Evolutionary conservation across 371 early-diverging fungal species (phyloP).

Genomic region (Vittaforma corneae): DNA sequence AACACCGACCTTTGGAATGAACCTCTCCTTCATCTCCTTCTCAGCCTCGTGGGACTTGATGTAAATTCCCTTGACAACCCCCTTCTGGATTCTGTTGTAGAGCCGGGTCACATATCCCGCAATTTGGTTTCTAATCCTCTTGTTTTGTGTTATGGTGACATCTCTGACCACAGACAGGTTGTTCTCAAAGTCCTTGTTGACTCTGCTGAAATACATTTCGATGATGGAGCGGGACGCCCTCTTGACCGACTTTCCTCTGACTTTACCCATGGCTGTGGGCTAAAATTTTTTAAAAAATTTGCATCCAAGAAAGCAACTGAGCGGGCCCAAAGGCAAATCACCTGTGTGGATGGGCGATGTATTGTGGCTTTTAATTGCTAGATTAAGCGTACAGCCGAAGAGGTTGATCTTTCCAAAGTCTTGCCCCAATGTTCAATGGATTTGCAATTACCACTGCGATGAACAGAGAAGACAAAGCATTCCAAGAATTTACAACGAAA

Average conservation of each 20-base stretch:
- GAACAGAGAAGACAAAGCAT: no score
- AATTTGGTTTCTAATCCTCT: conserved; percentile 99
- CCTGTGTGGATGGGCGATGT: neutral
- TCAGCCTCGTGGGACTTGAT: conserved; percentile 99
- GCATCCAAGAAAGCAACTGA: neutral
- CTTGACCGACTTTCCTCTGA: conserved; percentile 92
- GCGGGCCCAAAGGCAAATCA: neutral
- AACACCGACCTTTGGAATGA: conserved; percentile 94
- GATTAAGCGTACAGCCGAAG: no score
- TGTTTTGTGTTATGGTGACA: conserved; percentile 90
- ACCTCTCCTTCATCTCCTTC: conserved; percentile 98
- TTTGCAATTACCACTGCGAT: no score
- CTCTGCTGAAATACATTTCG: conserved; percentile 98
- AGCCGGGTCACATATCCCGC: conserved; percentile 99
- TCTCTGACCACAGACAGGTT: conserved; percentile 96
- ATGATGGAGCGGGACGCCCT: conserved; percentile 96
- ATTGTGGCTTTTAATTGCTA: neutral
- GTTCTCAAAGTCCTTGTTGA: conserved; percentile 97
- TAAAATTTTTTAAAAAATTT: neutral
- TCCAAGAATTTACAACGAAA: no score
- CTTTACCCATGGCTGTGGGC: conserved; percentile 45
- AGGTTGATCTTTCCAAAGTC: no score
- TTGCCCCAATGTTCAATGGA: no score
- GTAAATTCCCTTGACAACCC: conserved; percentile 96
- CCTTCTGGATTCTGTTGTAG: conserved; percentile 96